Base-by-base conservation (phyloP, 805 yeast species). In the Saccharomycopsis schoenii region DNA sequence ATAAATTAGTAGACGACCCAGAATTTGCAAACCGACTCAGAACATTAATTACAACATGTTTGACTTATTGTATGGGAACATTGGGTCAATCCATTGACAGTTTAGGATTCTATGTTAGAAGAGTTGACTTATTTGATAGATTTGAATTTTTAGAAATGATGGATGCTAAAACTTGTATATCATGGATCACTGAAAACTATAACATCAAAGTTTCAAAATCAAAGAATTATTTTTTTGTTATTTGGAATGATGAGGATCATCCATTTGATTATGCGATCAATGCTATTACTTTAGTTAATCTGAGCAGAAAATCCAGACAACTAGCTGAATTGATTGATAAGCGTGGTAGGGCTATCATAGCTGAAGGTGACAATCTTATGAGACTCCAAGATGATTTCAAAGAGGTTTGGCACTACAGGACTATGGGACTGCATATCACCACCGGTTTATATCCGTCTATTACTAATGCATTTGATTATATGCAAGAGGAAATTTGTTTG, bases 161-260 rank as follows among this genome's bases (percentile, higher is more conserved):
- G 21, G 34, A 19, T 19, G 17, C 14, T 11, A 56, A 51, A 4
- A 4, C 55, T 17, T 21, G 36, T 21, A n/a, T n/a, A 4, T 40
- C 58, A 40, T 62, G 65, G 65, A 11, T 51, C 2, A 19, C 6
- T 36, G 59, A 62, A 24, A 55, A 58, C 37, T 62, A 34, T 29
- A 19, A 54, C 10, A 57, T 62, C 37, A 41, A 29, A 24, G 40
- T 61, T 12, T 61, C 62, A n/a, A 56, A 65, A 34, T 25, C 19
- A 41, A 66, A 71, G 21, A 71, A 74, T 14, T 84, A 80, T 73
- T 72, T 75, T 51, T 74, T 87, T 39, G 68, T 85, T 24, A 74
- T 86, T n/a, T 88, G 92, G 87, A 88, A 88, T 69, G 96, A 88
- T 68, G 94, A 88, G 67, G 77, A 76, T 65, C 94, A 88, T 67